Evolutionary conservation across 139 green algal genomes (phyloP).

Genomic region (Microglena sp.): DNA sequence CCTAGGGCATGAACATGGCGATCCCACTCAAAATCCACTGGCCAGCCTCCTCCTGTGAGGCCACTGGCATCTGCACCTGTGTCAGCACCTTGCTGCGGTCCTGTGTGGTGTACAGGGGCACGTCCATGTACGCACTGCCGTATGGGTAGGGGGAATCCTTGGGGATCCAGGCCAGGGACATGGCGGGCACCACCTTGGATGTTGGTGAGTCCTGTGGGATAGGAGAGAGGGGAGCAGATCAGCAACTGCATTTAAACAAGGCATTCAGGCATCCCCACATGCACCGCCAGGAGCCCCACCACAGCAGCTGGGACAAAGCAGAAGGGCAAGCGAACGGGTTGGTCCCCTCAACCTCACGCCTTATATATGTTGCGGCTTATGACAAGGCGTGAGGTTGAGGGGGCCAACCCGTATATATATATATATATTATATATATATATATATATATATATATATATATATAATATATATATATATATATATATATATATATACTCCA

Average conservation of each 20-base stretch:
- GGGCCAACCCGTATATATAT: background rate
- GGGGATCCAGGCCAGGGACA: conserved; percentile 38
- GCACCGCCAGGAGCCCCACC: no score
- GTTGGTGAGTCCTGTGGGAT: conserved; percentile 20
- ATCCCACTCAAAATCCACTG: conserved; percentile 33
- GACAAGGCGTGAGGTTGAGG: background rate
- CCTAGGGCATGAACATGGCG: conserved; percentile 38
- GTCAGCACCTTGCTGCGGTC: conserved; percentile 23
- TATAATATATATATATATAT: background rate
- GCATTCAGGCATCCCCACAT: no score
- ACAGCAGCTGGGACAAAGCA: no score
- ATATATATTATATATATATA: background rate
- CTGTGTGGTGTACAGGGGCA: conserved; percentile 33
- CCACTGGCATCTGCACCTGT: conserved; percentile 47
- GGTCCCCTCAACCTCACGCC: background rate
- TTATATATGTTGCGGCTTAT: background rate
- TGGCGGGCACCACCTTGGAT: conserved; percentile 18
- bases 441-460: background rate
- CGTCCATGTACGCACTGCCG: conserved; percentile 20
- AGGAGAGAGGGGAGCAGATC: background rate
- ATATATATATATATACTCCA: no score
- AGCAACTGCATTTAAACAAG: no score
- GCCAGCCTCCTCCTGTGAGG: conserved; percentile 15
- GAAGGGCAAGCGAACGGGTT: no score
- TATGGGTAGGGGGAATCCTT: conserved; percentile 28